phyloP scores from a whole-genome alignment of 2,329 filamentous ascomycete species.

The Ophiostoma piceae region DNA sequence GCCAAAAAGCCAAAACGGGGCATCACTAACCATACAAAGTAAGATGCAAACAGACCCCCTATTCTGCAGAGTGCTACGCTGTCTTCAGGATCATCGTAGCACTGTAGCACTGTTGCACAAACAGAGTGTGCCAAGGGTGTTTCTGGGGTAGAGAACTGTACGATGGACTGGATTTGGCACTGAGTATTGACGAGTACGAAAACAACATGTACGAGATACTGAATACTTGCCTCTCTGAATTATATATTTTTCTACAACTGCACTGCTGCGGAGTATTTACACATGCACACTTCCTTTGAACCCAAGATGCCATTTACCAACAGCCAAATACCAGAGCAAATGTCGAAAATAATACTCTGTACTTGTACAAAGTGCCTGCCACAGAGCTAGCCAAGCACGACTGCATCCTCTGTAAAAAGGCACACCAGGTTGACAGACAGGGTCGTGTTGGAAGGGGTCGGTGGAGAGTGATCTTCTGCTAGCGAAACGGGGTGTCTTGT shows the following conservation, averaged over 20 bases:
- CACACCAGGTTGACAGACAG: no score
- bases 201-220: no score
- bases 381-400: neutral
- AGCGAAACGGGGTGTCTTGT: conserved; percentile 7
- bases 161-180: no score
- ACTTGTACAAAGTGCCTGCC: no score
- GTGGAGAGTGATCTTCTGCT: conserved; percentile 18
- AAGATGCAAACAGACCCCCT: neutral
- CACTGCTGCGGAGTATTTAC: conserved; percentile 9
- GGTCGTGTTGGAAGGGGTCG: neutral
- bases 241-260: neutral
- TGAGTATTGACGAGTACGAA: no score
- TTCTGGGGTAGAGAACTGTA: neutral
- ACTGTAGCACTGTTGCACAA: neutral
- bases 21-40: neutral
- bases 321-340: neutral
- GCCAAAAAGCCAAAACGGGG: neutral
- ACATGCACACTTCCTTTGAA: neutral
- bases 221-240: no score
- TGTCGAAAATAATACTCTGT: neutral
- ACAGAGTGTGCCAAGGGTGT: neutral
- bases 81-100: neutral
- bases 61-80: neutral
- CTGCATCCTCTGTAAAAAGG: neutral
- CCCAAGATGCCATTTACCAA: neutral